phyloP scores from a whole-genome alignment of 2,329 filamentous ascomycete species.

The Xylariaceae sp. region DNA sequence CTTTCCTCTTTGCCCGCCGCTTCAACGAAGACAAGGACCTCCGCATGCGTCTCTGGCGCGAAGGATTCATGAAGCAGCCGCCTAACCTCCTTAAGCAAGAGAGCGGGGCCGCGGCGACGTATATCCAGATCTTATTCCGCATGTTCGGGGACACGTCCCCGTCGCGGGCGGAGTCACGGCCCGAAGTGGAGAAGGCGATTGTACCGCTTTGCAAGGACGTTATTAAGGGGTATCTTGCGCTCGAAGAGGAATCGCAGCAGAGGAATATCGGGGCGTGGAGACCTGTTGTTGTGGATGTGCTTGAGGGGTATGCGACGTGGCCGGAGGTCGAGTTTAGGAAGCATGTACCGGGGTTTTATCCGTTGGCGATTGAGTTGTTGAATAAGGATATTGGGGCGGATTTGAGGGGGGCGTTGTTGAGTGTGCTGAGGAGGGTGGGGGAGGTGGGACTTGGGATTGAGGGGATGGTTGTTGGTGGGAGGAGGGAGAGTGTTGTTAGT shows the following conservation, averaged over 20 bases:
- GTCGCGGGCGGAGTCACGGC: slow-evolving; percentile 72
- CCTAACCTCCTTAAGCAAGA: slow-evolving; percentile 98
- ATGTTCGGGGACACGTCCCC: slow-evolving; percentile 92
- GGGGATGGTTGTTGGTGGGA: slow-evolving; percentile 31
- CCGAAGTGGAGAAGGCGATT: slow-evolving; percentile 83
- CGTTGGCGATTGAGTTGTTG: slow-evolving; percentile 75
- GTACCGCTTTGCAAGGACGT: slow-evolving; percentile 96
- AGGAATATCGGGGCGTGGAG: slow-evolving; percentile 96
- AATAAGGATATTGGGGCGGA: slow-evolving; percentile 76
- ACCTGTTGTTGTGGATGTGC: slow-evolving; percentile 91
- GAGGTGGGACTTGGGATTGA: slow-evolving; percentile 63
- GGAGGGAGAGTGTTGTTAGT: slow-evolving; percentile 41
- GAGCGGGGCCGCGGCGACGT: slow-evolving; percentile 84
- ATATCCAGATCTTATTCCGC: slow-evolving; percentile 89
- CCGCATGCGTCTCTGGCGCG: slow-evolving; percentile 87
- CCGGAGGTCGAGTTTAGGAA: slow-evolving; percentile 72
- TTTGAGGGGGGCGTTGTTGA: slow-evolving; percentile 70
- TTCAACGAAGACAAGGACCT: slow-evolving; percentile 98
- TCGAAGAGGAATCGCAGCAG: slow-evolving; percentile 95
- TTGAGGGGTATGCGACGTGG: slow-evolving; percentile 88
- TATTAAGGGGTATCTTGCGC: slow-evolving; percentile 72
- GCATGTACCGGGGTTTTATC: slow-evolving; percentile 80
- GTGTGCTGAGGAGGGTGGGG: slow-evolving; percentile 73
- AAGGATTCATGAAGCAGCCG: slow-evolving; percentile 99
- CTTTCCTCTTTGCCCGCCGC: slow-evolving; percentile 90